Conservation (phyloP, 2,329 filamentous ascomycete genomes). For the Macrophomina pseudophaseolina region DNA sequence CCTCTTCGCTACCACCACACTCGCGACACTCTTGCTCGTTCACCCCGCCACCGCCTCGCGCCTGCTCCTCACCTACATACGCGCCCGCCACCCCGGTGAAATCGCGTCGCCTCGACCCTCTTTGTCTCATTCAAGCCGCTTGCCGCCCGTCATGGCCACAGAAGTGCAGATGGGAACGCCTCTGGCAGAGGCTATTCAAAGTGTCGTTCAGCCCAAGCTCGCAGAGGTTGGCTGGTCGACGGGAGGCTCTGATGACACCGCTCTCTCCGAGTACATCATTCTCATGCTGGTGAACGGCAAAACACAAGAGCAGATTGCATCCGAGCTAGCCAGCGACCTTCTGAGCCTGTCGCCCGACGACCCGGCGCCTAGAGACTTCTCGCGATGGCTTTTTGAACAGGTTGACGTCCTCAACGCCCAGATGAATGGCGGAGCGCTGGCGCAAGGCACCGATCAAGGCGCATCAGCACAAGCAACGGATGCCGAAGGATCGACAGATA, state of each 20-base stretch:
- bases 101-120: conserved; percentile 22
- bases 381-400: conserved; percentile 91
- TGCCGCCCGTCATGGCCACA: conserved; percentile 68
- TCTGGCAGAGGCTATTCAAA: conserved; percentile 81
- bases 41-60: conserved; percentile 14
- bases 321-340: conserved; percentile 86
- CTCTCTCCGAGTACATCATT: conserved; percentile 93
- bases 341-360: conserved; percentile 83
- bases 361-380: conserved; percentile 79
- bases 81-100: conserved; percentile 16
- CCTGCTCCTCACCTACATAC: conserved; percentile 7
- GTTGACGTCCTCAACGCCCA: conserved; percentile 71
- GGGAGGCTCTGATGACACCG: conserved; percentile 77
- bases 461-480: conserved; percentile 20
- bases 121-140: conserved; percentile 15
- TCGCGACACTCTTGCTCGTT: not conserved
- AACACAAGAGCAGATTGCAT: conserved; percentile 84
- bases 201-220: conserved; percentile 86
- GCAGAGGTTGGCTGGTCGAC: conserved; percentile 92
- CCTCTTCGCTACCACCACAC: not conserved
- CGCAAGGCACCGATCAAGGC: conserved; percentile 34
- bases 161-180: conserved; percentile 79
- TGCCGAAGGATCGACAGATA: conserved; percentile 1
- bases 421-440: conserved; percentile 57
- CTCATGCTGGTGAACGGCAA: conserved; percentile 97